These are phyloP conservation scores for Venturia carpophila DNA, from an alignment of 2,329 filamentous ascomycete genomes.

Conservation along the genomic window DNA sequence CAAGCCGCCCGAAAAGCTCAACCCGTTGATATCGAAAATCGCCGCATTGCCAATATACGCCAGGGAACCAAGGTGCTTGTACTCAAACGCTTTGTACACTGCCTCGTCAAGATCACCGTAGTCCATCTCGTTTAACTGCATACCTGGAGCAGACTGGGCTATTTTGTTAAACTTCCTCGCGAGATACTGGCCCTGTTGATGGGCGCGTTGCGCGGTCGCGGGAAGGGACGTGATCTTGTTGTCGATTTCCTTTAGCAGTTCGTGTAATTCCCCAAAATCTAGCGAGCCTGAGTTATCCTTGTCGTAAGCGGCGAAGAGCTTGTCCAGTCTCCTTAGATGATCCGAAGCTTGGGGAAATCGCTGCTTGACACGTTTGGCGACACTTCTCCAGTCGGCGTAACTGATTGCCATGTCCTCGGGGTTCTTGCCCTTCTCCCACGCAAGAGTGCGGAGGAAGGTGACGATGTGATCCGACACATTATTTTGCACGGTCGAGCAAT, in stretches of 20 bases:
- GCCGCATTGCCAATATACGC: slow-evolving; percentile 96
- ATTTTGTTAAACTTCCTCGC: slow-evolving; percentile 92
- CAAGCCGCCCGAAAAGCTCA: slow-evolving; percentile 72
- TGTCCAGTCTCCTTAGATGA: slow-evolving; percentile 83
- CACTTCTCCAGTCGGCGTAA: slow-evolving; percentile 79
- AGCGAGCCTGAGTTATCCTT: slow-evolving; percentile 87
- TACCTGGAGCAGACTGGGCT: slow-evolving; percentile 64
- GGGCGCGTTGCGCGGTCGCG: slow-evolving; percentile 89
- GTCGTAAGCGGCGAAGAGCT: slow-evolving; percentile 86
- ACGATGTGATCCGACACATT: slow-evolving; percentile 89
- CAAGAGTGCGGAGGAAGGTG: slow-evolving; percentile 77
- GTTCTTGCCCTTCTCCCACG: slow-evolving; percentile 86
- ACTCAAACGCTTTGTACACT: slow-evolving; percentile 90
- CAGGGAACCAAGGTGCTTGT: slow-evolving; percentile 81
- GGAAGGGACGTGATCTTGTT: slow-evolving; percentile 88
- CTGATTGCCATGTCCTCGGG: slow-evolving; percentile 79
- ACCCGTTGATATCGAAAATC: slow-evolving; percentile 80
- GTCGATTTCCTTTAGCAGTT: slow-evolving; percentile 87
- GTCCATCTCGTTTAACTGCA: slow-evolving; percentile 69
- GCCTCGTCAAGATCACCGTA: slow-evolving; percentile 89
- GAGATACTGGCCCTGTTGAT: slow-evolving; percentile 91
- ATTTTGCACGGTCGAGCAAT: slow-evolving; percentile 95
- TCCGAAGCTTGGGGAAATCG: slow-evolving; percentile 85
- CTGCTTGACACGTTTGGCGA: slow-evolving; percentile 75
- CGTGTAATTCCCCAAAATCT: slow-evolving; percentile 84